Conservation (phyloP, 2,329 filamentous ascomycete species). For the Colletotrichum aenigma region DNA sequence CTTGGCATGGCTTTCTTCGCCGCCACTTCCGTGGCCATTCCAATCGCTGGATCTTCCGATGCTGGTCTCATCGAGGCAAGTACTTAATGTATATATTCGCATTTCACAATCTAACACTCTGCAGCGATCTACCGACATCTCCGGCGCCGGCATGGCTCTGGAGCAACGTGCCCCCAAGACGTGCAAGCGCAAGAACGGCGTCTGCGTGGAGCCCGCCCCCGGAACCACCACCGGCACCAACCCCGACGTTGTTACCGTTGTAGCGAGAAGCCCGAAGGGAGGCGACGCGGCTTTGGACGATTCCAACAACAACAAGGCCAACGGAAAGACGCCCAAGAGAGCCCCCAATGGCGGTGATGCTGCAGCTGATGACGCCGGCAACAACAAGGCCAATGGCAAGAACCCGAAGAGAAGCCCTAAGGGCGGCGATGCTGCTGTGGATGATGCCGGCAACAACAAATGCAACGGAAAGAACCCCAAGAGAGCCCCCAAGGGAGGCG, state of each 20-base stretch:
- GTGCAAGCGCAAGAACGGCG: background rate
- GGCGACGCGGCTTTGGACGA: background rate
- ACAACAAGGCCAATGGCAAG: background rate
- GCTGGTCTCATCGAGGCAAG: conserved; percentile 1
- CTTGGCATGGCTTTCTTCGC: conserved; percentile 14
- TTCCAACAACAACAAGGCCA: background rate
- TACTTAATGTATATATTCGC: accelerated
- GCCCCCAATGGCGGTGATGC: background rate
- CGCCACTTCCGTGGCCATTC: background rate
- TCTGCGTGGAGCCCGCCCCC: background rate
- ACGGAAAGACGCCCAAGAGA: background rate
- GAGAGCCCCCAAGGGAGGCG: background rate
- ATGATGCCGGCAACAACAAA: background rate
- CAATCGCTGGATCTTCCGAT: background rate
- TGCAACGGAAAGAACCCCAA: background rate
- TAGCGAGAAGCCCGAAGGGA: background rate
- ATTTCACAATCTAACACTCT: background rate
- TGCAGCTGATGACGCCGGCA: background rate
- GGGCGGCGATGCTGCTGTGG: background rate
- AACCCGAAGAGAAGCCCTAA: background rate
- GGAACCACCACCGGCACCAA: background rate
- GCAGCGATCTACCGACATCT: background rate
- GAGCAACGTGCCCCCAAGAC: background rate
- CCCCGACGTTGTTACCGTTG: background rate
- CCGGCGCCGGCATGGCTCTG: background rate